Evolutionary conservation across 257 asterid genomes (phyloP).

Genomic region (Coffea eugenioides): DNA sequence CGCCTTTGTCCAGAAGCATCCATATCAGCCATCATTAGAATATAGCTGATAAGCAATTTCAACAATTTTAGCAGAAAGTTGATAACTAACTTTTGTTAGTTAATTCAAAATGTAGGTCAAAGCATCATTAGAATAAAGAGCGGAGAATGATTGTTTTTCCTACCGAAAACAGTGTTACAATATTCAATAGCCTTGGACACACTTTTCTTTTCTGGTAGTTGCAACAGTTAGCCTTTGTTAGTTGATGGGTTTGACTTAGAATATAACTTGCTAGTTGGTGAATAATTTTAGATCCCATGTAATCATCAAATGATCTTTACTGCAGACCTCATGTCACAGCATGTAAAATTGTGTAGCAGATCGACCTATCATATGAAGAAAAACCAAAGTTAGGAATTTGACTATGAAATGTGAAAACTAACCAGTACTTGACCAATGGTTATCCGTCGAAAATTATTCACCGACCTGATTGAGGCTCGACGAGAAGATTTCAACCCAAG

Average conservation of each 20-base stretch:
- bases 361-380: no score
- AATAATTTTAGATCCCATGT: background rate
- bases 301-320: background rate
- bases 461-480: no score
- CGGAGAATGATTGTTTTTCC: slow-evolving; percentile 1
- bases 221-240: slow-evolving; percentile 17
- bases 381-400: no score
- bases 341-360: background rate
- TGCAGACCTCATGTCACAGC: background rate
- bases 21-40: no score
- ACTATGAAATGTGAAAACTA: no score
- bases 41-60: background rate
- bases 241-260: slow-evolving; percentile 19
- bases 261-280: background rate
- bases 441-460: no score
- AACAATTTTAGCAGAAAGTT: background rate
- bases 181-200: background rate
- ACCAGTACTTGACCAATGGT: no score
- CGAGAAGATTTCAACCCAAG: no score
- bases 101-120: background rate
- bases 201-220: slow-evolving; percentile 23
- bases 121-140: slow-evolving; percentile 2
- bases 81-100: background rate
- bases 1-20: no score
- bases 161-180: background rate